phyloP scores from a whole-genome alignment of 495 filamentous ascomycete genomes.

The Xylaria sp. region DNA sequence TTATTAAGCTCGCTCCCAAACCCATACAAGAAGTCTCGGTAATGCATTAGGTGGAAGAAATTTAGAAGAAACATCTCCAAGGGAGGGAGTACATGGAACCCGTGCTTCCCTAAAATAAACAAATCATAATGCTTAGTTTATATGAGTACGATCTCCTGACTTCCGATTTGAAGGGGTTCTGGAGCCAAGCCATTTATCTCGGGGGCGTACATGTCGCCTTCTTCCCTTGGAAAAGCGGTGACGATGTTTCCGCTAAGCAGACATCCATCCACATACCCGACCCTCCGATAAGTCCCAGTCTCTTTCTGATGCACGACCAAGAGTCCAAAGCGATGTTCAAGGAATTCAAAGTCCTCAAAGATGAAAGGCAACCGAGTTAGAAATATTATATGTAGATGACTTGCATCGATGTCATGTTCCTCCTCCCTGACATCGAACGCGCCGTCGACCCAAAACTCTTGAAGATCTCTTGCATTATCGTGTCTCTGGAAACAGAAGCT shows the following conservation, averaged over 20 bases:
- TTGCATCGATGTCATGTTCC: background rate
- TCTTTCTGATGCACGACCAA: slow-evolving; percentile 17
- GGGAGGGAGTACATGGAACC: background rate
- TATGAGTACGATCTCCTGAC: background rate
- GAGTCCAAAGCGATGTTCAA: slow-evolving; percentile 39
- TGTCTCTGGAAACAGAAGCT: slow-evolving; percentile 18
- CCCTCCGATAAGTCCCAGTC: slow-evolving; percentile 23
- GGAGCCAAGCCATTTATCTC: slow-evolving; percentile 27
- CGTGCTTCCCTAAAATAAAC: background rate
- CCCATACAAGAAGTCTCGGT: background rate
- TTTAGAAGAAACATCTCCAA: no score
- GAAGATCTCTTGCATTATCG: background rate
- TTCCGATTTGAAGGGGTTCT: slow-evolving; percentile 16
- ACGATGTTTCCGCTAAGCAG: slow-evolving; percentile 22
- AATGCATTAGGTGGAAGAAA: no score
- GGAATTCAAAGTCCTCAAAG: slow-evolving; percentile 31
- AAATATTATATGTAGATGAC: slow-evolving; percentile 28
- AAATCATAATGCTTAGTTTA: background rate
- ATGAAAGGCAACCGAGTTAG: slow-evolving; percentile 34
- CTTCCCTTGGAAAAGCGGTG: background rate
- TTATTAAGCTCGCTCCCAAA: no score
- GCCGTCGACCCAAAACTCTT: slow-evolving; percentile 34
- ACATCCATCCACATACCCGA: slow-evolving; percentile 38
- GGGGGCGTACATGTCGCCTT: slow-evolving; percentile 17
- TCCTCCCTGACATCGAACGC: slow-evolving; percentile 28